phyloP scores from a whole-genome alignment of 2,329 filamentous ascomycete genomes.

The Penicillium sp. region DNA sequence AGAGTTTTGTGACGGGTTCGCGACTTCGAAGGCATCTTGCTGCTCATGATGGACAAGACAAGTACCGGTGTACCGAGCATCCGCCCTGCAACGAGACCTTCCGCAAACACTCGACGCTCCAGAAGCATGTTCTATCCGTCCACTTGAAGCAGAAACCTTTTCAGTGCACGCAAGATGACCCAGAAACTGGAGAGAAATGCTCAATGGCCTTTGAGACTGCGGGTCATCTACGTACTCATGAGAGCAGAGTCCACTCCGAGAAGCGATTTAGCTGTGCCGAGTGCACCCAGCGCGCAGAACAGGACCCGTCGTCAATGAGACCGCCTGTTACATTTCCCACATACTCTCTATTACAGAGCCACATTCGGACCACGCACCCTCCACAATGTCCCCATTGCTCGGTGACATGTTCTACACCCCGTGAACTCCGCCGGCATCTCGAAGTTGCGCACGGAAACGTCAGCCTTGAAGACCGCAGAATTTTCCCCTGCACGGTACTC shows the following conservation, averaged over 20 bases:
- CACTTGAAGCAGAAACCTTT: constrained; percentile 76
- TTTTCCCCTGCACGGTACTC: constrained; percentile 67
- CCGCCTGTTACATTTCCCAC: constrained; percentile 69
- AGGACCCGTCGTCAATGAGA: constrained; percentile 23
- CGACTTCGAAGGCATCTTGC: constrained; percentile 76
- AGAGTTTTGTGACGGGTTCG: constrained; percentile 80
- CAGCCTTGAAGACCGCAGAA: constrained; percentile 65
- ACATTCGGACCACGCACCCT: constrained; percentile 74
- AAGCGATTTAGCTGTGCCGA: constrained; percentile 77
- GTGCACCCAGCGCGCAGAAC: constrained; percentile 56
- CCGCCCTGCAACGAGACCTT: constrained; percentile 77
- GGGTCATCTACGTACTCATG: constrained; percentile 72
- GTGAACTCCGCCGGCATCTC: constrained; percentile 75
- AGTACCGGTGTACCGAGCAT: constrained; percentile 73
- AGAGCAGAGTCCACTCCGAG: constrained; percentile 70
- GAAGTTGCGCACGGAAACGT: constrained; percentile 74
- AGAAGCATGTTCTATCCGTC: constrained; percentile 77
- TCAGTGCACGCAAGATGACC: constrained; percentile 66
- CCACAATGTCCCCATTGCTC: constrained; percentile 77
- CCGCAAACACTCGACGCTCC: constrained; percentile 83
- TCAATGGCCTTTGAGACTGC: constrained; percentile 73
- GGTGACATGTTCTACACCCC: constrained; percentile 67
- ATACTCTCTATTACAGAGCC: constrained; percentile 70
- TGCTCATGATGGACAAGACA: constrained; percentile 78
- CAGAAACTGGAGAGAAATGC: constrained; percentile 62